Conservation (phyloP, 306 rosid genomes). For the Alnus glutinosa region DNA sequence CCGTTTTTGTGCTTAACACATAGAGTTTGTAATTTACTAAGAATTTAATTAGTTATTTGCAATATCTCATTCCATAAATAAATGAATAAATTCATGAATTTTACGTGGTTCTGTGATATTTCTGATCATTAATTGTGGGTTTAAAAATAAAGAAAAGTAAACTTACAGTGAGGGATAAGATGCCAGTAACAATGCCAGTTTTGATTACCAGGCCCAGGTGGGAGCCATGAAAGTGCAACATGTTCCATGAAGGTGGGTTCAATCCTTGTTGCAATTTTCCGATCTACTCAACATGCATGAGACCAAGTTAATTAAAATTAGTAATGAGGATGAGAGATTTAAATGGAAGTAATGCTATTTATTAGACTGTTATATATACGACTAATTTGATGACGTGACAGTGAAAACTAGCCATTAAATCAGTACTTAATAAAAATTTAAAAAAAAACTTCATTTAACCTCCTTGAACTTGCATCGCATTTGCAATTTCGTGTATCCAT, state of each 20-base stretch:
- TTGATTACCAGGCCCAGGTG: constrained; percentile 64
- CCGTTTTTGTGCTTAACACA: background rate
- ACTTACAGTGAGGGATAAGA: constrained; percentile 89
- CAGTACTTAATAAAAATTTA: too few relatives aligned
- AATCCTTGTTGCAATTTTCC: constrained; percentile 81
- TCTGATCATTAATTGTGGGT: too few relatives aligned
- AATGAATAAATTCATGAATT: too few relatives aligned
- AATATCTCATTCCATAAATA: background rate
- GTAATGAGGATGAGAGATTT: background rate
- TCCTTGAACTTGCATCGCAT: too few relatives aligned
- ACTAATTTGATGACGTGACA: too few relatives aligned
- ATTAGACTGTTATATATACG: too few relatives aligned
- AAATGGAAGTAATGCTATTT: background rate
- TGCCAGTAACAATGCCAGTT: constrained; percentile 87
- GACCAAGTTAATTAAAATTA: constrained; percentile 10
- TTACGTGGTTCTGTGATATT: too few relatives aligned
- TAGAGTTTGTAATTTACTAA: background rate
- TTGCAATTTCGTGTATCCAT: too few relatives aligned
- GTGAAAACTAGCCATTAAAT: too few relatives aligned
- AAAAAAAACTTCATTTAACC: too few relatives aligned
- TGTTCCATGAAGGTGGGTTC: constrained; percentile 85
- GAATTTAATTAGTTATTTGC: background rate
- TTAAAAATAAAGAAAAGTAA: background rate
- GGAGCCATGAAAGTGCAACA: constrained; percentile 59
- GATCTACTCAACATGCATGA: constrained; percentile 49